Percentiles rank a stretch among this genome's conserved stretches.
Evolutionary conservation across 768 basidiomycete genomes (phyloP).

Genomic region (Mycena kentingensis): DNA sequence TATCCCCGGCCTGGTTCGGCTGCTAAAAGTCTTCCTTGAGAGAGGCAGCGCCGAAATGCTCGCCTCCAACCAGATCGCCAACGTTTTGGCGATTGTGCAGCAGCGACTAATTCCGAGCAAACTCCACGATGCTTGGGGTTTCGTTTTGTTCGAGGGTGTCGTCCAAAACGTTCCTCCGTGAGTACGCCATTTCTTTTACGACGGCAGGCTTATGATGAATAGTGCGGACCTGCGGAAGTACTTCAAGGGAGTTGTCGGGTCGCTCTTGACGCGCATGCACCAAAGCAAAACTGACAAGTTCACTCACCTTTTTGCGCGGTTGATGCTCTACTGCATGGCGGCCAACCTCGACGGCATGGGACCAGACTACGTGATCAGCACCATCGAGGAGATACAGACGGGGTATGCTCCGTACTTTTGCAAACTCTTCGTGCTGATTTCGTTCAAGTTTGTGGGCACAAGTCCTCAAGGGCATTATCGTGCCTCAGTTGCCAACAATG

Average conservation of each 20-base stretch:
- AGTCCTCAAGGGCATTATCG: conserved; percentile 71
- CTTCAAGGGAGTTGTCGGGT: conserved; percentile 73
- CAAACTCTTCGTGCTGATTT: neutral
- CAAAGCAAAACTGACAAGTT: conserved; percentile 88
- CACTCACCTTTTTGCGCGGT: conserved; percentile 78
- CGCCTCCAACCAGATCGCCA: conserved; percentile 67
- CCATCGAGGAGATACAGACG: conserved; percentile 82
- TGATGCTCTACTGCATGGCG: conserved; percentile 76
- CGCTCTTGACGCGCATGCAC: conserved; percentile 83
- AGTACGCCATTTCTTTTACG: conserved; percentile 34
- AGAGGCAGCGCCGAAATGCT: conserved; percentile 72
- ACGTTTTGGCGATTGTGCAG: conserved; percentile 85
- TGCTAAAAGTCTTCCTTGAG: conserved; percentile 81
- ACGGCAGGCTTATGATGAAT: neutral
- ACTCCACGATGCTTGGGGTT: conserved; percentile 86
- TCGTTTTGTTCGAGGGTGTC: conserved; percentile 82
- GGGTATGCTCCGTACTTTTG: conserved; percentile 50
- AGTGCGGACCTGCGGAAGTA: conserved; percentile 71
- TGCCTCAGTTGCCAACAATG: conserved; percentile 80
- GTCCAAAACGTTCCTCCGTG: conserved; percentile 75
- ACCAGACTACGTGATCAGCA: conserved; percentile 78
- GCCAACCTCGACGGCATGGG: conserved; percentile 71
- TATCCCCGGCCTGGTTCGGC: conserved; percentile 88
- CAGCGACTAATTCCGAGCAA: conserved; percentile 89
- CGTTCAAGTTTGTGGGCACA: conserved; percentile 67